Percentiles rank a stretch among this genome's conserved stretches.
Evolutionary conservation across 139 green algal species (phyloP).

Genomic region (Yamagishiella unicocca): DNA sequence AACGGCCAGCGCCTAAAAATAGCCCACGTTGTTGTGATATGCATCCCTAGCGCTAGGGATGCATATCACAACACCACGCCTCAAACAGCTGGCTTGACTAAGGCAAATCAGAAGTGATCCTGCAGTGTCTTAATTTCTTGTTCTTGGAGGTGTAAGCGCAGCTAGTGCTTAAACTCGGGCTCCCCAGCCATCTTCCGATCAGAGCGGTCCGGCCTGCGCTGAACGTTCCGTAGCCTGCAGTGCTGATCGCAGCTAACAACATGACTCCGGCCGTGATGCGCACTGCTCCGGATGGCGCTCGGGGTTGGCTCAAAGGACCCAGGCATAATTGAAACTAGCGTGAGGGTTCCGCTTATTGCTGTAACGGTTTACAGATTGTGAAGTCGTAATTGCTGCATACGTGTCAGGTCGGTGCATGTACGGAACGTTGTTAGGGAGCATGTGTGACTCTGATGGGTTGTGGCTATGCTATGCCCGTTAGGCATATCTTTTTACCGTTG

Average conservation of each 20-base stretch:
- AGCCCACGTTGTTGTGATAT: too few species aligned
- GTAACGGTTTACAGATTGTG: background rate
- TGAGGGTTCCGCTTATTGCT: too few species aligned
- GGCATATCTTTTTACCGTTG: background rate
- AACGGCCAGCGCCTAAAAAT: too few species aligned
- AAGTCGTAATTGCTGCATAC: background rate
- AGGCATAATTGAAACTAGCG: background rate
- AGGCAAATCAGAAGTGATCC: too few species aligned
- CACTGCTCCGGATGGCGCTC: slow-evolving; percentile 11
- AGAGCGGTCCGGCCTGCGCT: background rate
- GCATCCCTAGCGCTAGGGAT: too few species aligned
- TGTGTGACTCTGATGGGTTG: background rate
- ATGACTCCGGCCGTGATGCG: background rate
- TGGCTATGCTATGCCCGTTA: background rate
- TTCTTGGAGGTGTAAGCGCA: too few species aligned
- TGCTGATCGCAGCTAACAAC: background rate
- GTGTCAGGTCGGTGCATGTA: background rate
- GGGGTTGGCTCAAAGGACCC: slow-evolving; percentile 14
- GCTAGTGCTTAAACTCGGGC: background rate
- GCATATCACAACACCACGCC: too few species aligned
- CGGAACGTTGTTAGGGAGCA: background rate
- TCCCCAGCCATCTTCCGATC: background rate
- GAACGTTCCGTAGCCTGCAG: slow-evolving; percentile 22
- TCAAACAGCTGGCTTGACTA: too few species aligned
- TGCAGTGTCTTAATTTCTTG: too few species aligned